phyloP scores from a whole-genome alignment of 2,329 filamentous ascomycete species.

The Alternaria ethzedia region DNA sequence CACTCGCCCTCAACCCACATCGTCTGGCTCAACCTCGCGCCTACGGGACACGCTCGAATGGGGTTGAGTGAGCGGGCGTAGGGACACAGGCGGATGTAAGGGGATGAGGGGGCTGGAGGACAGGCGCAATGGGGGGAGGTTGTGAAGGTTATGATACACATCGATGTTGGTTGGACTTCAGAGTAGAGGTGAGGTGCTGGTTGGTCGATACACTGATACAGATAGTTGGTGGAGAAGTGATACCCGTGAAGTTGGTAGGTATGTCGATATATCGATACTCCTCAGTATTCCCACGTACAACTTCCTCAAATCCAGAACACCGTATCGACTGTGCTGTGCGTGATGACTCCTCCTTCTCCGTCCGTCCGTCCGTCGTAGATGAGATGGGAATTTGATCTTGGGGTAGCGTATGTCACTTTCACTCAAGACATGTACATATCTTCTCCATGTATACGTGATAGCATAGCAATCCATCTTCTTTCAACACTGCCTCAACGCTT shows the following conservation, averaged over 20 bases:
- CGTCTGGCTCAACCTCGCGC: constrained; percentile 16
- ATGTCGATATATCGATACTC: too few species aligned
- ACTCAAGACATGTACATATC: too few species aligned
- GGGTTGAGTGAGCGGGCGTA: constrained; percentile 3
- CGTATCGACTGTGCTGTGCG: background rate
- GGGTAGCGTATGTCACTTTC: too few species aligned
- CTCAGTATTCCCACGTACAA: too few species aligned
- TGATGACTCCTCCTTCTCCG: background rate
- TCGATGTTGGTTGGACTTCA: too few species aligned
- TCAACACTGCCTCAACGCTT: background rate
- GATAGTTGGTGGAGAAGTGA: too few species aligned
- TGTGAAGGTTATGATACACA: constrained; percentile 36
- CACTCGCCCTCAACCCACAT: constrained; percentile 14
- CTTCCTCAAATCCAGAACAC: too few species aligned
- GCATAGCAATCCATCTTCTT: background rate
- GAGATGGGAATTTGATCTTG: background rate
- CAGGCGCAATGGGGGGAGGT: constrained; percentile 30
- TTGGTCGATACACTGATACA: too few species aligned
- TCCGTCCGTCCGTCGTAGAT: background rate
- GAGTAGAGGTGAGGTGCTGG: too few species aligned
- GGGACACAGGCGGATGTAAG: constrained; percentile 26
- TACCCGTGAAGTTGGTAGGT: too few species aligned
- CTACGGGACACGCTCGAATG: constrained; percentile 21
- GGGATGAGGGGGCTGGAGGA: constrained; percentile 24
- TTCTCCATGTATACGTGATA: background rate